These are phyloP conservation scores for Fusarium sulawesiense DNA, from an alignment of 2,329 filamentous ascomycete species.

Conservation along the genomic window DNA sequence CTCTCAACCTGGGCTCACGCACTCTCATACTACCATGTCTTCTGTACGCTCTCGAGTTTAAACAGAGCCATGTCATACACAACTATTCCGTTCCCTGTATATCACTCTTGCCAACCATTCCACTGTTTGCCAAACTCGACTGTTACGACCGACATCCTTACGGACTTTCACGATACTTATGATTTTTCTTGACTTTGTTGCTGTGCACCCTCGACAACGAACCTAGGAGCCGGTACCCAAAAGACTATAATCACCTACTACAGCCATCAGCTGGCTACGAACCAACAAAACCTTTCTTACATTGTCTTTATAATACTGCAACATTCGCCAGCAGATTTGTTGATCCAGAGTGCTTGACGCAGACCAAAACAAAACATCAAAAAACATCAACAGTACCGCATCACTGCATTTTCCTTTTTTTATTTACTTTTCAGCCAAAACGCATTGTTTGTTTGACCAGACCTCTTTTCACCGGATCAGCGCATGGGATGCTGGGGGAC, in stretches of 20 bases:
- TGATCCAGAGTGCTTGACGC: slow-evolving; percentile 11
- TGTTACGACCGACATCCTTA: slow-evolving; percentile 46
- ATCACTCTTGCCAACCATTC: slow-evolving; percentile 12
- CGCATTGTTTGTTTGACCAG: slow-evolving; percentile 30
- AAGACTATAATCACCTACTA: slow-evolving; percentile 42
- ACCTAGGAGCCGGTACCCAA: slow-evolving; percentile 30
- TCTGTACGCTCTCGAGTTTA: slow-evolving; percentile 53
- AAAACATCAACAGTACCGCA: slow-evolving; percentile 32
- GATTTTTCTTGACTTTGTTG: slow-evolving; percentile 43
- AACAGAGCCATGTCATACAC: slow-evolving; percentile 21
- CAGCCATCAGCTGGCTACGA: slow-evolving; percentile 41
- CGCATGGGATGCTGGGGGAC: slow-evolving; percentile 33
- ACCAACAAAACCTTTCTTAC: slow-evolving; percentile 30
- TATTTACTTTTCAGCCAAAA: slow-evolving; percentile 8
- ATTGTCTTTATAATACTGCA: slow-evolving; percentile 33
- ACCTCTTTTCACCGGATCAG: slow-evolving; percentile 32
- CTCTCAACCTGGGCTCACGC: slow-evolving; percentile 52
- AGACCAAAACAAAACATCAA: slow-evolving; percentile 33
- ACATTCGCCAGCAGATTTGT: slow-evolving; percentile 28
- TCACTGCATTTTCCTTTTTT: slow-evolving; percentile 5
- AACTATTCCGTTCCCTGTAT: slow-evolving; percentile 8
- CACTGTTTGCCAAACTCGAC: slow-evolving; percentile 27
- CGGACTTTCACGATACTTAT: slow-evolving; percentile 48
- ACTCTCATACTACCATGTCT: slow-evolving; percentile 51
- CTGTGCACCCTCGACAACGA: slow-evolving; percentile 26